These are phyloP conservation scores for Nakaseomyces sp. DNA, from an alignment of 1,139 yeast species.

Conservation along the genomic window DNA sequence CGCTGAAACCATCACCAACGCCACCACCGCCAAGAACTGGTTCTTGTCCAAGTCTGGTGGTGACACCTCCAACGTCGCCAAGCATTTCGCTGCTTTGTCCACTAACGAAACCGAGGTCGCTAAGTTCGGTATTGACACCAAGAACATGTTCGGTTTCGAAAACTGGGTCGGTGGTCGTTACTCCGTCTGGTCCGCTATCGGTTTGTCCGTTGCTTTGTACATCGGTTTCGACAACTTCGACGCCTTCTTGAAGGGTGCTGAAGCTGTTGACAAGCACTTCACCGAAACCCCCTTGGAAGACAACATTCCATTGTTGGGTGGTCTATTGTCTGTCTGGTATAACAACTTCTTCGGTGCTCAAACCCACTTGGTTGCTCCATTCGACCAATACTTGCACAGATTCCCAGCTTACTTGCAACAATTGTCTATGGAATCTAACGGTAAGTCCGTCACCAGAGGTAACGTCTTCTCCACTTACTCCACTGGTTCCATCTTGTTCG, in stretches of 20 bases:
- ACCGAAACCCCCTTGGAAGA: conserved; percentile 72
- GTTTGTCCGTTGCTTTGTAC: conserved; percentile 88
- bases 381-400: conserved; percentile 96
- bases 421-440: conserved; percentile 97
- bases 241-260: conserved; percentile 89
- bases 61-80: conserved; percentile 69
- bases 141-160: conserved; percentile 97
- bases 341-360: conserved; percentile 96
- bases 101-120: conserved; percentile 87
- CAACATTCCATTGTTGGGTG: conserved; percentile 90
- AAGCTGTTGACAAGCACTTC: conserved; percentile 92
- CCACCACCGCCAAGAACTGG: conserved; percentile 92
- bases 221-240: conserved; percentile 93
- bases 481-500: conserved; percentile 90
- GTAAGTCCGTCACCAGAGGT: conserved; percentile 92
- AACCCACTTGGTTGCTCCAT: conserved; percentile 96
- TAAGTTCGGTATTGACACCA: conserved; percentile 93
- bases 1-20: conserved; percentile 95
- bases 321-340: conserved; percentile 92
- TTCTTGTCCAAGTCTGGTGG: conserved; percentile 60
- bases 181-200: conserved; percentile 99
- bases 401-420: conserved; percentile 99
- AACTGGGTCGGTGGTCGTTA: conserved; percentile 99
- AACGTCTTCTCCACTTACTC: conserved; percentile 87
- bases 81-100: conserved; percentile 94